Evolutionary conservation across 805 yeast species (phyloP), one percentile per base, ranked within the genome.

Genomic region (Candida ovalis): DNA sequence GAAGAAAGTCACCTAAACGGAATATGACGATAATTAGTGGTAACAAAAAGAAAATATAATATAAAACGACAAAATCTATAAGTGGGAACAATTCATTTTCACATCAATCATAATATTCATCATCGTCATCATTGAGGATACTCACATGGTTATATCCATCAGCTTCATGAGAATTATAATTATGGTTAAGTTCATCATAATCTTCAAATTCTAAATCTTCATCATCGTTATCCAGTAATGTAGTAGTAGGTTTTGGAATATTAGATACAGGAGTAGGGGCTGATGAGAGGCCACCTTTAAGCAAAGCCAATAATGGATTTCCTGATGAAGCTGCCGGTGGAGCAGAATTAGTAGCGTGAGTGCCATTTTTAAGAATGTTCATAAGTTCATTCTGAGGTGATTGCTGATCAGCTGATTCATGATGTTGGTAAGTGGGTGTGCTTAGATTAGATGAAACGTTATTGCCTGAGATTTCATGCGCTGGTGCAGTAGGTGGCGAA

Each of bases 181-280:
- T 59, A 5, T 56, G 57, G 43, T 56, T 50, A 37, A 56, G 40
- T 18, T 59, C 61, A 25, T 59, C 62, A 42, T 55, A 55, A 44
- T 60, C 63, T 25, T 59, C 59, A 21, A 53, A 49, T 18, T 60
- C 55, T 3, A 48, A 54, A 9, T 46, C 33, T 22, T 56, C 55
- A 8, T 50, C 56, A 9, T 41, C 42, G 1, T 46, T 48, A 3
- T 46, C 51, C 19, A 24, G 19, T 10, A 17, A 5, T 32, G n/a
- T 30, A 23, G 28, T 15, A 6, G n/a, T 17, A n/a, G 33, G 33
- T 25, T 35, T 6, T 5, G 15, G 38, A 8, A 4, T 35, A 17
- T 17, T 21, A 42, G 19, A 21, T 32, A 21, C n/a, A 7, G 28
- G 4, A 22, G n/a, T 3, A 15, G 12, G 27, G 3, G 32, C 7